Evolutionary conservation across 2,329 filamentous ascomycete species (phyloP).

Genomic region (Diaporthe velutina): DNA sequence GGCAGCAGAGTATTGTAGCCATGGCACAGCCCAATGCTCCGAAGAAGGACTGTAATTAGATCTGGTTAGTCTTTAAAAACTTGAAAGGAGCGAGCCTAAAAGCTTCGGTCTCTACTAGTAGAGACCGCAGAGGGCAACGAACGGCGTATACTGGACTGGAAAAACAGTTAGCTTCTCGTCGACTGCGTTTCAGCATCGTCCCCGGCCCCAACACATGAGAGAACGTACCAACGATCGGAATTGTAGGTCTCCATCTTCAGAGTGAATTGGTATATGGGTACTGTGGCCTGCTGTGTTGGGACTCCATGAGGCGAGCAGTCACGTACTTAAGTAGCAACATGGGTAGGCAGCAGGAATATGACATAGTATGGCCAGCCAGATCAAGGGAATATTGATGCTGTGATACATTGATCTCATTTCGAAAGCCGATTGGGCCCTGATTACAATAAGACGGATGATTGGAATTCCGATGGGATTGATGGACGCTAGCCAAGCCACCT

Average conservation of each 20-base stretch:
- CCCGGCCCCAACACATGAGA: accelerated
- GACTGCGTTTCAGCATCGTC: too few relatives aligned
- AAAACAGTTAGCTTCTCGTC: background rate
- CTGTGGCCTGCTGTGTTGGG: background rate
- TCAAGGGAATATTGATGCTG: background rate
- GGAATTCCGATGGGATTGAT: background rate
- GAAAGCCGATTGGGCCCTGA: background rate
- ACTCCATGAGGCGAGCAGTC: too few relatives aligned
- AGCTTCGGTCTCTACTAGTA: background rate
- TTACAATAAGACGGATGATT: constrained; percentile 16
- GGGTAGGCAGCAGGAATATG: background rate
- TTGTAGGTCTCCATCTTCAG: constrained; percentile 9
- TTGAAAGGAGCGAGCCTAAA: background rate
- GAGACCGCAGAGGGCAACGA: background rate
- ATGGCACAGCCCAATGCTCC: constrained; percentile 94
- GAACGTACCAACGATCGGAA: background rate
- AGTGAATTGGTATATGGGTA: background rate
- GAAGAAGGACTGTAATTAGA: constrained; percentile 78
- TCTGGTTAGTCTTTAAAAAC: background rate
- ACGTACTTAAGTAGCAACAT: background rate
- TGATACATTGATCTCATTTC: too few relatives aligned
- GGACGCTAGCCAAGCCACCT: background rate
- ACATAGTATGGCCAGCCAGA: too few relatives aligned
- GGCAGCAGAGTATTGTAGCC: constrained; percentile 64
- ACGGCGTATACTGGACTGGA: constrained; percentile 16